Base-by-base conservation (phyloP, 2,329 filamentous ascomycete species). In the Colletotrichum caudatum region DNA sequence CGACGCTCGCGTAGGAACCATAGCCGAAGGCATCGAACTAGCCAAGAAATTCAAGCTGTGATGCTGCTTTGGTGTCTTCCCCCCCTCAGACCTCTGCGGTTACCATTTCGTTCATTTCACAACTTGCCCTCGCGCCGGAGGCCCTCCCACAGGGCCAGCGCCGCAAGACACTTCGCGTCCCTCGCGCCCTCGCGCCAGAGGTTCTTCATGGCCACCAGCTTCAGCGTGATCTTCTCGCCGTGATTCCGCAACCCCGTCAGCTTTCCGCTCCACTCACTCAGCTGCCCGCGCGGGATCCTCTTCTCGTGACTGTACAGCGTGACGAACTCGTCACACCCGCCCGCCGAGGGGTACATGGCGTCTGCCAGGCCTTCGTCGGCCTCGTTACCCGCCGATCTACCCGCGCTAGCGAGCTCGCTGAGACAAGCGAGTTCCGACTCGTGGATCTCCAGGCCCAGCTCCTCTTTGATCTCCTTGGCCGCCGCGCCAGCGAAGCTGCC, bases 21-120 rank as follows among this genome's bases (percentile, higher is more conserved):
- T 95, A 57, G 93, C 93, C 0, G 93, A 95, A 80, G 93, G 93
- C 0, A 90, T 95, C 71, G 90, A 95, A 78, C 82, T 94, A 73
- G 91, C 91, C 26, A 92, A 90, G 82, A 81, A 81, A 73, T 83
- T 88, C 68, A 84, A 82, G 74, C 77, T 88, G 33, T 85, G 72
- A 68, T 29, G 12, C 20, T 14, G 41, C 37, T n/a, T 48, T 29
- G 46, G 14, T 18, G 16, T n/a, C 26, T 6, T 1, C n/a, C 5
- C 7, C 7, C 1, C 2, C 46, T 0, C 3, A 48, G 23, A 23
- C 2, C 3, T 23, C n/a, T 20, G 8, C 9, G 8, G 29, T 16
- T 29, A 3, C 39, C 9, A 12, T 20, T 26, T 33, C 8, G 16
- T 26, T 8, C 7, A 16, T 26, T 37, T 78, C 65, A 84, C 18